Conservation (phyloP, 2,329 filamentous ascomycete species). For the Fusarium bulbicola region DNA sequence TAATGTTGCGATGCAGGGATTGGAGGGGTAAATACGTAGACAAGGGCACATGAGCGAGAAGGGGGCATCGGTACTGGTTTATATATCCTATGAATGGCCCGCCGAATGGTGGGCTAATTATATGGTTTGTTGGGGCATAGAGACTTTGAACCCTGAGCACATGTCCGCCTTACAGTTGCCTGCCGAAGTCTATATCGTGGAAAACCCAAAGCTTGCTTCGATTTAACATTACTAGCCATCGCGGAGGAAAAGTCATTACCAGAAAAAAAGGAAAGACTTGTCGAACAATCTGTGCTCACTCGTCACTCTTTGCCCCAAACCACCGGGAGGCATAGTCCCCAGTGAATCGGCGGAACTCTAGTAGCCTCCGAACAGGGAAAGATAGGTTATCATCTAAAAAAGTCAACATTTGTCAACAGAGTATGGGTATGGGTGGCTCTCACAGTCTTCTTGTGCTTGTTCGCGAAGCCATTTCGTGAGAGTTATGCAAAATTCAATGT, state of each 20-base stretch:
- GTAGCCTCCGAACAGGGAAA: rapidly evolving
- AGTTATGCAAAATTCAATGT: neutral
- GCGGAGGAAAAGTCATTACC: neutral
- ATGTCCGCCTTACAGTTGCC: no score
- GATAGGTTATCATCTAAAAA: rapidly evolving
- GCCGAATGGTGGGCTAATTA: neutral
- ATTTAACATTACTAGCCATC: neutral
- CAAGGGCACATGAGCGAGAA: neutral
- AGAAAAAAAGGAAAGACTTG: neutral
- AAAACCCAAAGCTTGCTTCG: neutral
- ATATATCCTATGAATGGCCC: neutral
- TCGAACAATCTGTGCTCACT: neutral
- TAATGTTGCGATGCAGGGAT: neutral
- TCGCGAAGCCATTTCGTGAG: neutral
- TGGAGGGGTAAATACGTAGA: neutral
- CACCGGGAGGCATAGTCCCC: neutral
- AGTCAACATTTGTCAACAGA: neutral
- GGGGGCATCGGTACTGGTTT: neutral
- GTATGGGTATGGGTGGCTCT: neutral
- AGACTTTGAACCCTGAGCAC: no score
- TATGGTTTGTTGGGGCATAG: no score
- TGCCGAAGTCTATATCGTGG: no score
- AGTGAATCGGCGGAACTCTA: neutral
- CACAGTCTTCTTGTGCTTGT: neutral
- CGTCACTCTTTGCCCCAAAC: rapidly evolving